Base-by-base conservation (phyloP, 208 protist genomes). In the Tritrichomonas foetus region DNA sequence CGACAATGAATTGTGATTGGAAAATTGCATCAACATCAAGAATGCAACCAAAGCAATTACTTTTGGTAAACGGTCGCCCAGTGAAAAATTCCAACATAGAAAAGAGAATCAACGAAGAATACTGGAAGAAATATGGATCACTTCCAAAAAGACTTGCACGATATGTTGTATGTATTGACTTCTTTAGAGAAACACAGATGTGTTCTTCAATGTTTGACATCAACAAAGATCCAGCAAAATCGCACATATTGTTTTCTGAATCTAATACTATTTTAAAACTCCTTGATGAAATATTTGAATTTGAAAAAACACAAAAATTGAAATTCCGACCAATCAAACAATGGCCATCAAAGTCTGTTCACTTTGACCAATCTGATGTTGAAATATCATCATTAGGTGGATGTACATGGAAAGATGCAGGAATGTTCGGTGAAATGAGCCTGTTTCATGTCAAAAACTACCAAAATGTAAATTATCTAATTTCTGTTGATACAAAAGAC, bases 161-260 rank as follows among this genome's bases (percentile, higher is more conserved):
- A n/a, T 84, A 47, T 84, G 44, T 84, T 53, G n/a, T 84, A n/a
- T 84, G 74, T n/a, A 47, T 84, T 30, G 74, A 84, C 44, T 84
- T 84, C n/a, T 84, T 53, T 25, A 5, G 44, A 53, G 74, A 84
- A 3, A 33, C 20, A 13, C 3, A 49, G n/a, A 49, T 84, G 3
- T 53, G n/a, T 84, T 84, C 74, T 22, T 47, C 41, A 3, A 33
- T 84, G 14, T 39, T 84, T 22, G 74, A 84, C 36, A 44, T 84
- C 11, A 84, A 84, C 53, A 53, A 20, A n/a, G 74, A 84, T n/a
- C n/a, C 74, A 49, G 3, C 74, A 49, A 84, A 84, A 53, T 49
- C 27, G 1, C 3, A 27, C 25, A 84, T 84, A 30, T 11, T 44
- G 25, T 84, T 84, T n/a, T 84, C 74, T 53, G 41, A 84, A n/a